Evolutionary conservation across 2,329 filamentous ascomycete species (phyloP).

Genomic region (Ophiostoma ulmi): DNA sequence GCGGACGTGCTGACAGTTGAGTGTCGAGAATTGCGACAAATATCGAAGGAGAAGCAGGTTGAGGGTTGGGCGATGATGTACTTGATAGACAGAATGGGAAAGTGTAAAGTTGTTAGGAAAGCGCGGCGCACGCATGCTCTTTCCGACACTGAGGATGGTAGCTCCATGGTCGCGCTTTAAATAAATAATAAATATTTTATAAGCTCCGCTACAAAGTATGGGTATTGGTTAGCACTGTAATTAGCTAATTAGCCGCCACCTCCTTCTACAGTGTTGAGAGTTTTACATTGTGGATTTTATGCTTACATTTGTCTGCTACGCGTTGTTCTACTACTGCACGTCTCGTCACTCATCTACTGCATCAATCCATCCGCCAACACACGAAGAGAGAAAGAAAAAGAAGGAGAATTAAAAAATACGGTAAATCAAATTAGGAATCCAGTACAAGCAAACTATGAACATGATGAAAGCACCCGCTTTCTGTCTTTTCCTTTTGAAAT

Average conservation of each 20-base stretch:
- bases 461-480: constrained; percentile 23
- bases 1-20: not conserved
- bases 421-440: constrained; percentile 21
- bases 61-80: not conserved
- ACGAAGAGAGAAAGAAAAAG: not conserved
- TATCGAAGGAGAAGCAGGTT: not conserved
- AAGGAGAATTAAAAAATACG: constrained; percentile 15
- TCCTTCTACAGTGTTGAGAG: not conserved
- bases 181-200: not conserved
- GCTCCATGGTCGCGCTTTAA: not conserved
- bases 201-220: not conserved
- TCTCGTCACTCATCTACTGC: too few species aligned
- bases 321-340: not conserved
- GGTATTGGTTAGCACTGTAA: not conserved
- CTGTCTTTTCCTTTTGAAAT: constrained; percentile 19
- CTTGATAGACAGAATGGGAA: not conserved
- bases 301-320: not conserved
- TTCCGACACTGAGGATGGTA: not conserved
- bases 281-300: not conserved
- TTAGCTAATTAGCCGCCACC: not conserved
- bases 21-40: not conserved
- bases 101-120: not conserved
- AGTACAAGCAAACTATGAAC: constrained; percentile 26
- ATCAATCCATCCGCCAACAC: not conserved
- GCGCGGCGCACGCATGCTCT: not conserved